Percentiles rank a stretch among this genome's conserved stretches.
Conservation (phyloP, 164 flowering plant genomes). For the Chimonanthus praecox region DNA sequence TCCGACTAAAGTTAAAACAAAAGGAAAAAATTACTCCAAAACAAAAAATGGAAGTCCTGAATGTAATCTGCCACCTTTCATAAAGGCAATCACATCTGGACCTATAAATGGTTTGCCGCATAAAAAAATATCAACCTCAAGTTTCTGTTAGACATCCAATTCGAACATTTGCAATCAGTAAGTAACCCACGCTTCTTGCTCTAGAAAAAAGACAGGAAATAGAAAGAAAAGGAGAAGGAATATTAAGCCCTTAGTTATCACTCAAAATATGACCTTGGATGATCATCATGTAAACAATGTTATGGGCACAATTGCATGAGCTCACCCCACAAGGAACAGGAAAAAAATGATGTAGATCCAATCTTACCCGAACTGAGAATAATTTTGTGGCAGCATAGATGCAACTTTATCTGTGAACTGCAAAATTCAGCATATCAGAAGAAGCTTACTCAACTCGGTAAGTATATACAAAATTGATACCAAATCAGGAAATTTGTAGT, state of each 20-base stretch:
- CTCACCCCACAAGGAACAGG: neutral
- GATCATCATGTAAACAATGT: too few species aligned
- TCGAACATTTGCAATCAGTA: neutral
- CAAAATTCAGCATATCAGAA: slow-evolving; percentile 20
- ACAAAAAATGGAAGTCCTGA: too few species aligned
- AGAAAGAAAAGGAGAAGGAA: neutral
- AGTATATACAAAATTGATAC: neutral
- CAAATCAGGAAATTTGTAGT: neutral
- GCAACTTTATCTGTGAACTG: slow-evolving; percentile 96
- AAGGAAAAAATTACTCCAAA: too few species aligned
- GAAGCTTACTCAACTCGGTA: neutral
- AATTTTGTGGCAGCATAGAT: slow-evolving; percentile 76
- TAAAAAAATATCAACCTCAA: neutral
- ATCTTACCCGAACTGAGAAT: slow-evolving; percentile 88
- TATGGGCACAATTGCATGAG: neutral
- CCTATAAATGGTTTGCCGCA: neutral
- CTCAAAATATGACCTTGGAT: too few species aligned
- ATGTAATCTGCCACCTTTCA: too few species aligned
- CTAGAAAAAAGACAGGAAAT: neutral
- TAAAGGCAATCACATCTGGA: neutral
- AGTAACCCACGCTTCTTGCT: neutral
- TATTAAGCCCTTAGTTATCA: too few species aligned
- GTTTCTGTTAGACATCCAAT: neutral
- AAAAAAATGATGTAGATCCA: neutral
- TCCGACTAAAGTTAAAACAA: too few species aligned